Percentiles rank a stretch among this genome's conserved stretches.
Evolutionary conservation across 768 basidiomycete species (phyloP).

Genomic region (Punctularia strigosozonata): DNA sequence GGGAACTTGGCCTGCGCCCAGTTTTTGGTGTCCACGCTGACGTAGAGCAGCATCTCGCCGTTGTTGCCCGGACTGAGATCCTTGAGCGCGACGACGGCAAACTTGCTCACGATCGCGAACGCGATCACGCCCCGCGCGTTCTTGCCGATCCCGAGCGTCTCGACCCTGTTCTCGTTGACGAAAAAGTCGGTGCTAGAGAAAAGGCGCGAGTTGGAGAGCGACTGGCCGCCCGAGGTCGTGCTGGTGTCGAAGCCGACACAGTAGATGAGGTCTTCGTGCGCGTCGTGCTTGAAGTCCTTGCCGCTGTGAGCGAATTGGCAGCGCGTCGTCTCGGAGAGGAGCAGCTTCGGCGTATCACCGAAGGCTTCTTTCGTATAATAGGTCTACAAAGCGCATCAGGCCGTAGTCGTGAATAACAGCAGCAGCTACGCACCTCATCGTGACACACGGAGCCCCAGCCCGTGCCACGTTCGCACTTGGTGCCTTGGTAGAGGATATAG

Average conservation of each 20-base stretch:
- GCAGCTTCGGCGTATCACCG: slow-evolving; percentile 37
- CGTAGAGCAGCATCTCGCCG: slow-evolving; percentile 78
- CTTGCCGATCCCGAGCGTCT: slow-evolving; percentile 80
- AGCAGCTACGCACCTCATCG: slow-evolving; percentile 47
- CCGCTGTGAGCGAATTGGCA: slow-evolving; percentile 90
- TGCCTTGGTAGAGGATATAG: slow-evolving; percentile 73
- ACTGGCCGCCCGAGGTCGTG: slow-evolving; percentile 27
- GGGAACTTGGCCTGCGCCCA: slow-evolving; percentile 94
- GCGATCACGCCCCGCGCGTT: slow-evolving; percentile 85
- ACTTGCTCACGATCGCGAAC: slow-evolving; percentile 88
- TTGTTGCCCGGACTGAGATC: slow-evolving; percentile 41
- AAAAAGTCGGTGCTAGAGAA: slow-evolving; percentile 87
- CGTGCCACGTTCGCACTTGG: slow-evolving; percentile 35
- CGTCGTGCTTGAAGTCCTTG: slow-evolving; percentile 69
- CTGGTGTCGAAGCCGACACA: slow-evolving; percentile 79
- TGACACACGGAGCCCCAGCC: slow-evolving; percentile 51
- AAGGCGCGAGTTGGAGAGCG: slow-evolving; percentile 54
- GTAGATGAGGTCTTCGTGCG: slow-evolving; percentile 66
- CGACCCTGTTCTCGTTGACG: slow-evolving; percentile 43
- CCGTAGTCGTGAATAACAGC: not conserved
- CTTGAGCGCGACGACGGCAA: slow-evolving; percentile 81
- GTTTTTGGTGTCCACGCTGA: slow-evolving; percentile 66
- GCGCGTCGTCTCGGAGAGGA: slow-evolving; percentile 59
- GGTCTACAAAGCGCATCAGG: slow-evolving; percentile 37
- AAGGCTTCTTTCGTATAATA: slow-evolving; percentile 87